Conservation (phyloP, 2,329 filamentous ascomycete species). For the Pseudogymnoascus sp. region DNA sequence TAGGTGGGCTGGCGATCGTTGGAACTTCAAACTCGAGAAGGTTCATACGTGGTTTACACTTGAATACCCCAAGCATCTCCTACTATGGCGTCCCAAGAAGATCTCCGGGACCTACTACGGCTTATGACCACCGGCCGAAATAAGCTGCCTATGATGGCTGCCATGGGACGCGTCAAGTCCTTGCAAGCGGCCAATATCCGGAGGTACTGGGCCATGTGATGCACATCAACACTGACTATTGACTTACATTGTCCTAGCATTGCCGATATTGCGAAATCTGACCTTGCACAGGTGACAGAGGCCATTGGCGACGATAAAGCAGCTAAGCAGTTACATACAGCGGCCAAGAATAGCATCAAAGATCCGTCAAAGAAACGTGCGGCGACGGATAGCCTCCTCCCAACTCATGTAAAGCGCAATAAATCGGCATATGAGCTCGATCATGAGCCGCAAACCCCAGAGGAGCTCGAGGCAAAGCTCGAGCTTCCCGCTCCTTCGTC, state of each 20-base stretch:
- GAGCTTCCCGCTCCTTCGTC: slow-evolving; percentile 45
- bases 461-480: slow-evolving; percentile 55
- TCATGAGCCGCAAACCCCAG: slow-evolving; percentile 32
- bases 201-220: slow-evolving; percentile 35
- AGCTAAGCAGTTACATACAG: slow-evolving; percentile 24
- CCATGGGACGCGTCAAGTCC: slow-evolving; percentile 50
- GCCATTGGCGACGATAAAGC: slow-evolving; percentile 24
- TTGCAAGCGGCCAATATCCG: slow-evolving; percentile 47
- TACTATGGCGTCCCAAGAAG: slow-evolving; percentile 47
- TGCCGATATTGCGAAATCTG: slow-evolving; percentile 20
- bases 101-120: slow-evolving; percentile 53
- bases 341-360: slow-evolving; percentile 21
- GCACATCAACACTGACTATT: slow-evolving; percentile 7
- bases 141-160: slow-evolving; percentile 51
- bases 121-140: slow-evolving; percentile 45
- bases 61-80: neutral
- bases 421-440: slow-evolving; percentile 24
- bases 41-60: neutral
- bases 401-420: slow-evolving; percentile 18
- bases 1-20: neutral
- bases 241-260: slow-evolving; percentile 19
- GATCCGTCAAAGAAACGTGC: slow-evolving; percentile 20
- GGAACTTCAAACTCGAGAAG: neutral
- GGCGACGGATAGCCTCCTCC: slow-evolving; percentile 13
- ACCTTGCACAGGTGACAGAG: slow-evolving; percentile 18